Percentiles rank a stretch among this genome's conserved stretches.
Conservation (phyloP, 257 asterid genomes). For the Anisodus acutangulus region DNA sequence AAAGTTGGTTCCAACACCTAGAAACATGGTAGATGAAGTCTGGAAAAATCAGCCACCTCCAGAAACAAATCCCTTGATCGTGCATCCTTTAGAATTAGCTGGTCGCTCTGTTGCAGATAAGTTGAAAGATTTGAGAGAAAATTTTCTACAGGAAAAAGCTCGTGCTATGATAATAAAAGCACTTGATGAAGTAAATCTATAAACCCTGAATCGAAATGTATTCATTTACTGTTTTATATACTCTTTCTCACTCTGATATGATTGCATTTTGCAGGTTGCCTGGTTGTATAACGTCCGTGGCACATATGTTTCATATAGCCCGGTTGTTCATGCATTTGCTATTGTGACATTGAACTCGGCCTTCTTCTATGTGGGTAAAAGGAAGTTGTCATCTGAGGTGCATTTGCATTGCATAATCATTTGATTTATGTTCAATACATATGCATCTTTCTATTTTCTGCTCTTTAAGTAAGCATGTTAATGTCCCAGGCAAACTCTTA, state of each 20-base stretch:
- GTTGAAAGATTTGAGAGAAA: conserved; percentile 76
- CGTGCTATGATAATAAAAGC: conserved; percentile 71
- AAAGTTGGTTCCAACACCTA: conserved; percentile 65
- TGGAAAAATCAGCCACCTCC: conserved; percentile 80
- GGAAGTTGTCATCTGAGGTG: conserved; percentile 86
- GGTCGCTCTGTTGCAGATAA: conserved; percentile 85
- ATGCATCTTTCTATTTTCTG: conserved; percentile 33
- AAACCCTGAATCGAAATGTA: neutral
- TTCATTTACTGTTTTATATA: neutral
- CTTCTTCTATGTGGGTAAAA: conserved; percentile 82
- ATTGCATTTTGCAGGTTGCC: conserved; percentile 65
- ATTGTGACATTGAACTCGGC: conserved; percentile 74
- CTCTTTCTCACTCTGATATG: conserved; percentile 23
- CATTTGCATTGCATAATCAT: conserved; percentile 32
- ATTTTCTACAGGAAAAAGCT: conserved; percentile 69
- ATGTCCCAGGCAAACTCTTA: conserved; percentile 60
- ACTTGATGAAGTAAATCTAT: conserved; percentile 78
- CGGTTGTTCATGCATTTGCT: conserved; percentile 93
- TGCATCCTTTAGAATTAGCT: conserved; percentile 79
- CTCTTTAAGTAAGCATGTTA: conserved; percentile 23
- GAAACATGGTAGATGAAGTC: conserved; percentile 87
- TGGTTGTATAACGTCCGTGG: conserved; percentile 95
- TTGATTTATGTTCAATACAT: conserved; percentile 2
- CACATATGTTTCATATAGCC: conserved; percentile 79
- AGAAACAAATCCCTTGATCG: conserved; percentile 66